Conservation (phyloP, 164 flowering plant genomes). For the Chimonanthus praecox region DNA sequence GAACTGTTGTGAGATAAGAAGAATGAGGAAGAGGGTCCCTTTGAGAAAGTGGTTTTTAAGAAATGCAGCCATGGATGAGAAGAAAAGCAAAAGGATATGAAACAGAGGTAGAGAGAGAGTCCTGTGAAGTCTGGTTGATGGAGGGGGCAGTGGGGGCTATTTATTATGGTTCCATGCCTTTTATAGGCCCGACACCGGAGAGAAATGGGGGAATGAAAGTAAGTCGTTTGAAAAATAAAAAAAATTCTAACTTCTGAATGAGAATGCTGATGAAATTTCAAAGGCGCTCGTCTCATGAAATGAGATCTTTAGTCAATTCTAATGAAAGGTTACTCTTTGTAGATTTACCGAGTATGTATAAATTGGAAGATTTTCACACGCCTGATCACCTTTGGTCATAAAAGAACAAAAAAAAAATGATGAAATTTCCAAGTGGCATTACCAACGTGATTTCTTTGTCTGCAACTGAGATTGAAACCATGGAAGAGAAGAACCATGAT, state of each 20-base stretch:
- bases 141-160: background rate
- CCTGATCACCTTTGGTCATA: too few species aligned
- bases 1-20: background rate
- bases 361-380: background rate
- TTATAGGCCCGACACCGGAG: background rate
- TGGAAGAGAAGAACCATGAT: background rate
- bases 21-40: background rate
- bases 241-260: too few species aligned
- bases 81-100: background rate
- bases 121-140: background rate
- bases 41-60: background rate
- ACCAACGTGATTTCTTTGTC: background rate
- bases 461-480: background rate
- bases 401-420: background rate
- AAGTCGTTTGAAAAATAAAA: background rate
- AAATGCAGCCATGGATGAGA: slow-evolving; percentile 3
- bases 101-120: background rate
- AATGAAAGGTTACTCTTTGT: too few species aligned
- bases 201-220: background rate
- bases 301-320: too few species aligned
- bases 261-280: too few species aligned
- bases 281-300: too few species aligned
- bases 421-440: too few species aligned
- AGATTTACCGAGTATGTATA: background rate
- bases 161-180: background rate